Evolutionary conservation across 2,329 filamentous ascomycete genomes (phyloP), one percentile per base, ranked within the genome.

Genomic region (Clonostachys rhizophaga): DNA sequence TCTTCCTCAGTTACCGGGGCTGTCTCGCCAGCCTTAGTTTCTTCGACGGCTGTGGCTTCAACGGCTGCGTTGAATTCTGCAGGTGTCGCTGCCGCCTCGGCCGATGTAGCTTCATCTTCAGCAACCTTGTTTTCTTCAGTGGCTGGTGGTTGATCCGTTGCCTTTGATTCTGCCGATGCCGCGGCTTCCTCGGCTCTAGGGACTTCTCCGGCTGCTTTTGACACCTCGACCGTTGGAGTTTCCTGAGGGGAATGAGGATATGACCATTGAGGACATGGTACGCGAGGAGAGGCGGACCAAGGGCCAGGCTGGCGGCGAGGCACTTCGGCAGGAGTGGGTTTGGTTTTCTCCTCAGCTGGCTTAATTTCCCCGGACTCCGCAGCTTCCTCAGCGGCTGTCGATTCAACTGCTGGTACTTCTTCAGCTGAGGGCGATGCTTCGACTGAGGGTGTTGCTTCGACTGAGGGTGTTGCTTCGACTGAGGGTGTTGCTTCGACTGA

Each of bases 201-300:
- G 14, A 18, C 17, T 18, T 39, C 36, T n/a, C 6, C 11, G 45
- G 46, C 18, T 41, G 34, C 6, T 30, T 48, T 35, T 6, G 24
- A 24, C 7, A 24, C 24, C 13, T 35, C 42, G 14, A 11, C 42
- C n/a, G 40, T 20, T 24, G n/a, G 16, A 14, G n/a, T 13, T 20
- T 42, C 40, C 24, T 24, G 83, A 89, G 55, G 90, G 94, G 54
- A 97, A 97, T 60, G 88, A 95, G 46, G 91, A 97, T 57, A 97
- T 99, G 91, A 86, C 76, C 33, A 87, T 99, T 50, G 91, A 95
- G 46, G 94, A 99, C 65, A 99, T 99, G 94, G 83, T 99, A 16
- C 84, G 90, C 33, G 91, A 97, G 66, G 94, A 99, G 67, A 83
- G 89, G 36, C 86, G 92, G 47, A 96, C 89, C 5, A 85, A 84